These are phyloP conservation scores for Sphagnum contortum DNA, from an alignment of 225 moss, liverwort and hornwort genomes.

Conservation along the genomic window DNA sequence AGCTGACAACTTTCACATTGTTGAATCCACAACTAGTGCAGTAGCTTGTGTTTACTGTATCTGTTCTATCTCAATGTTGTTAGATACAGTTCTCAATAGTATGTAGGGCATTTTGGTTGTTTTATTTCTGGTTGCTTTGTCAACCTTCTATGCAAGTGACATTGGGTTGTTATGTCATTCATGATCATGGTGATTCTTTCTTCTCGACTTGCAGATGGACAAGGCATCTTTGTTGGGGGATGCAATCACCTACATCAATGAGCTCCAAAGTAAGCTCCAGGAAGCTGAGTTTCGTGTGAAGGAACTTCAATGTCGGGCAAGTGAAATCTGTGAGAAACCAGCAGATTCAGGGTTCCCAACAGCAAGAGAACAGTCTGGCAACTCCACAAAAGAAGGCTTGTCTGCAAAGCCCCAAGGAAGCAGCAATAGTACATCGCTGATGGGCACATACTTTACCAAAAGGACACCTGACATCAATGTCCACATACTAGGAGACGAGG, in stretches of 20 bases:
- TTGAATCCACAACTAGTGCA: too few species aligned
- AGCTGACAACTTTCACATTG: too few species aligned
- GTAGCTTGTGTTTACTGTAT: too few species aligned
- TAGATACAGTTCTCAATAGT: too few species aligned
- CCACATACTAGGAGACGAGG: constrained; percentile 50
- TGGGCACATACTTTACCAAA: constrained; percentile 15
- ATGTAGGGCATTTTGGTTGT: too few species aligned
- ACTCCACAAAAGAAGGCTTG: constrained; percentile 19
- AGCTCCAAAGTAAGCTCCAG: constrained; percentile 66
- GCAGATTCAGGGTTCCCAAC: constrained; percentile 25
- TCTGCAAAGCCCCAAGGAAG: constrained; percentile 34
- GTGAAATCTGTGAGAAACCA: constrained; percentile 28
- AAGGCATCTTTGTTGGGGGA: constrained; percentile 87
- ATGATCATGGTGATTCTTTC: too few species aligned
- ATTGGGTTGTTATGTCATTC: too few species aligned
- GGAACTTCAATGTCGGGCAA: constrained; percentile 29
- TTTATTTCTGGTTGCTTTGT: too few species aligned
- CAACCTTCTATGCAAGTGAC: too few species aligned
- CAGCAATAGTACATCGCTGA: constrained; percentile 24
- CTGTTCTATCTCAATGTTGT: too few species aligned
- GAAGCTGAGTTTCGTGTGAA: constrained; percentile 50
- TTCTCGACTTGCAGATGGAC: constrained; percentile 44
- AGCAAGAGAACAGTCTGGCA: constrained; percentile 15
- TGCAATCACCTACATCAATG: constrained; percentile 84
- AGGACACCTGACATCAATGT: constrained; percentile 39